These are phyloP conservation scores for Pelargonium australe DNA, from an alignment of 441 rosid genomes.

Conservation along the genomic window DNA sequence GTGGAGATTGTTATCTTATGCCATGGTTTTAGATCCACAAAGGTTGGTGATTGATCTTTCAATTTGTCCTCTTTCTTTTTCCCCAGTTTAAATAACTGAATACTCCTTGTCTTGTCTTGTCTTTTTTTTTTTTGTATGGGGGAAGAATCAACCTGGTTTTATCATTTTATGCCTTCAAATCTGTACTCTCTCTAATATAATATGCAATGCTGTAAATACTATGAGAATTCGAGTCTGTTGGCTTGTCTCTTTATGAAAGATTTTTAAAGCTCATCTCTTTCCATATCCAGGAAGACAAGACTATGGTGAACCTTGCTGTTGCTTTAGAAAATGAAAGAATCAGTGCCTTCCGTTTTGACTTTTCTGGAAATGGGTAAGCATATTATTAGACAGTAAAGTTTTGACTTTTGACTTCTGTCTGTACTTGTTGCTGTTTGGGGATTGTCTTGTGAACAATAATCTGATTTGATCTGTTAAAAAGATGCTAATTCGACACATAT, in stretches of 20 bases:
- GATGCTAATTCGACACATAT: not conserved
- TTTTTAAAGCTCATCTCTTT: not conserved
- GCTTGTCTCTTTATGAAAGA: too few relatives aligned
- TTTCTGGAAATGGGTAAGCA: slow-evolving; percentile 78
- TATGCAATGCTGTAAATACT: not conserved
- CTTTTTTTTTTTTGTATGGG: not conserved
- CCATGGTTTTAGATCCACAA: slow-evolving; percentile 67
- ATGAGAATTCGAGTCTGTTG: not conserved
- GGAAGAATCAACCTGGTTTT: not conserved
- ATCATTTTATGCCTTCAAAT: not conserved
- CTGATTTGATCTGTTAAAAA: not conserved
- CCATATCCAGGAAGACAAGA: slow-evolving; percentile 35
- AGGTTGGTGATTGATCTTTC: slow-evolving; percentile 37
- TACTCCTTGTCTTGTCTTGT: too few relatives aligned
- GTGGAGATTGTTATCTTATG: slow-evolving; percentile 54
- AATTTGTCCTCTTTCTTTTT: too few relatives aligned
- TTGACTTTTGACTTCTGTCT: too few relatives aligned
- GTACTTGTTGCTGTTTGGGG: not conserved
- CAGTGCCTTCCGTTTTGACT: slow-evolving; percentile 73
- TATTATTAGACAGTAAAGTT: not conserved
- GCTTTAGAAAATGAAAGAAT: slow-evolving; percentile 69
- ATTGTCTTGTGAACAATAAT: not conserved
- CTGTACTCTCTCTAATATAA: not conserved
- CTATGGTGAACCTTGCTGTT: slow-evolving; percentile 56
- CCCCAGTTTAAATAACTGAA: too few relatives aligned